These are phyloP conservation scores for Orbilia brochopaga DNA, from an alignment of 2,329 filamentous ascomycete genomes.

Conservation along the genomic window DNA sequence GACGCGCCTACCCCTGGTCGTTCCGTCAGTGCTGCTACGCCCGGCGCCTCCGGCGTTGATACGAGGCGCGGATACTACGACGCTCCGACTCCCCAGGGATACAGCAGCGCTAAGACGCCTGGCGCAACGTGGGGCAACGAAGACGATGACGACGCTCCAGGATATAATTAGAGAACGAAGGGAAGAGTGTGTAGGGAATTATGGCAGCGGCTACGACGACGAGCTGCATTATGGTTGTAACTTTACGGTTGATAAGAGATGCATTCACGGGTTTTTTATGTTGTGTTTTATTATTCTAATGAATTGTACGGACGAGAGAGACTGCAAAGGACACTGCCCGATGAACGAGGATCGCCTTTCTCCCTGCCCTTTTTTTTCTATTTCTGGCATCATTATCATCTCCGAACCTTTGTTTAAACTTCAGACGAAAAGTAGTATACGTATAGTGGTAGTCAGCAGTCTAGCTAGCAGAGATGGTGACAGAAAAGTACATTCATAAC, in stretches of 20 bases:
- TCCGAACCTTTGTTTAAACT: no score
- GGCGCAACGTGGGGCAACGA: slow-evolving; percentile 48
- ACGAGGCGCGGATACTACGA: slow-evolving; percentile 62
- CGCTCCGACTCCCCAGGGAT: slow-evolving; percentile 66
- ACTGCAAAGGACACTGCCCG: no score
- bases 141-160: slow-evolving; percentile 43
- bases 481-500: no score
- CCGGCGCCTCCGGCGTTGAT: slow-evolving; percentile 57
- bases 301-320: neutral
- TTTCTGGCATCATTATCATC: no score
- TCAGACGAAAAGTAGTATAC: neutral
- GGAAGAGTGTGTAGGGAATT: neutral
- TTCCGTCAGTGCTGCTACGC: slow-evolving; percentile 63
- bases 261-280: neutral
- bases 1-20: slow-evolving; percentile 61
- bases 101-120: slow-evolving; percentile 62
- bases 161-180: slow-evolving; percentile 16
- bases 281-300: neutral
- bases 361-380: no score
- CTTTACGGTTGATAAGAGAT: slow-evolving; percentile 4
- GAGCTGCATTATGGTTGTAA: slow-evolving; percentile 1
- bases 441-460: no score
- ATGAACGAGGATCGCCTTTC: no score
- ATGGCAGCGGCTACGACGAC: neutral
- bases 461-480: no score